Percentiles rank a stretch among this genome's conserved stretches.
phyloP scores from a whole-genome alignment of 2,329 filamentous ascomycete species.

The Cladorrhinum sp. region DNA sequence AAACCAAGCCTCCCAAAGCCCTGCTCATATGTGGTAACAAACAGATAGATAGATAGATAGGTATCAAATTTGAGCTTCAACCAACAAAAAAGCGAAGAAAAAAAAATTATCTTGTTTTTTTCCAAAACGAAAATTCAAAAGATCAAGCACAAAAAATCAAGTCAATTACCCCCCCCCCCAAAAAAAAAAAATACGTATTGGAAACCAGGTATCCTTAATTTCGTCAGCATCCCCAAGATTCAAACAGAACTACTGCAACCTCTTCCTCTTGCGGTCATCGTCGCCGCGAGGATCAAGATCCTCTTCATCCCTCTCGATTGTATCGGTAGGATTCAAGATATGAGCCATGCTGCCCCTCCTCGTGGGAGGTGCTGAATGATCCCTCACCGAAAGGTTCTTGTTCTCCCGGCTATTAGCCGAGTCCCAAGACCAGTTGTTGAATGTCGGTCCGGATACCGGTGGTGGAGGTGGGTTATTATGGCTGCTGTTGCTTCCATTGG shows the following conservation, averaged over 20 bases:
- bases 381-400: slow-evolving; percentile 49
- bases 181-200: too few species aligned
- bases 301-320: slow-evolving; percentile 53
- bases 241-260: slow-evolving; percentile 45
- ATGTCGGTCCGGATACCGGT: slow-evolving; percentile 37
- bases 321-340: slow-evolving; percentile 60
- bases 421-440: slow-evolving; percentile 57
- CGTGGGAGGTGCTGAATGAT: slow-evolving; percentile 56
- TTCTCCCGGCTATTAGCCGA: slow-evolving; percentile 47
- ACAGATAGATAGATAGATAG: neutral
- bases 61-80: neutral
- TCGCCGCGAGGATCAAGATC: slow-evolving; percentile 51
- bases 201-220: neutral
- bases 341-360: slow-evolving; percentile 60
- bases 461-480: neutral
- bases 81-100: neutral
- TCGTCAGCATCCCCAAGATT: neutral
- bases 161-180: too few species aligned
- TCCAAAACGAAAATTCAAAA: neutral
- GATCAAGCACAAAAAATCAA: neutral
- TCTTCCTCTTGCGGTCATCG: slow-evolving; percentile 61
- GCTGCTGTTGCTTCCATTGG: slow-evolving; percentile 38
- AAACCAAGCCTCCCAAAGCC: neutral
- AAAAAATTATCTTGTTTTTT: neutral
- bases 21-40: neutral